phyloP scores from a whole-genome alignment of 2,329 filamentous ascomycete genomes.

The Macrophomina phaseolina region DNA sequence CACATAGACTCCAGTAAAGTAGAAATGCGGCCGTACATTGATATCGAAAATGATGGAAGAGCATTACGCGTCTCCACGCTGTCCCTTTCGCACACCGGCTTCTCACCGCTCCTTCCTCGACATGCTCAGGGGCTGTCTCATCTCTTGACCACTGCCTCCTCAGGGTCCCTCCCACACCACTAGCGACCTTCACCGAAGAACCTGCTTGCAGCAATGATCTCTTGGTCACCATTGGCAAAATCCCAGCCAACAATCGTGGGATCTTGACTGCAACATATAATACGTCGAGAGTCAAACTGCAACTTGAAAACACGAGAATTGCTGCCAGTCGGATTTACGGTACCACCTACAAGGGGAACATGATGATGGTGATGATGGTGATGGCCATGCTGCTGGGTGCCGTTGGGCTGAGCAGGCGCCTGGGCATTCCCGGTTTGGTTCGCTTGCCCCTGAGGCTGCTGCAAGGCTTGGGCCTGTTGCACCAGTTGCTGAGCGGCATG shows the following conservation, averaged over 20 bases:
- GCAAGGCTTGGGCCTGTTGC: slow-evolving; percentile 21
- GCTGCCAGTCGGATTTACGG: slow-evolving; percentile 32
- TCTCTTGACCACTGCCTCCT: no score
- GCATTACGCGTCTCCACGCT: background rate
- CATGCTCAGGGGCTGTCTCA: no score
- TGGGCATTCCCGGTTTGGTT: slow-evolving; percentile 5
- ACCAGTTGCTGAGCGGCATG: slow-evolving; percentile 31
- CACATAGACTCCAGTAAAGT: background rate
- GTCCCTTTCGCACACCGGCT: background rate
- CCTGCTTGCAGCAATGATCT: slow-evolving; percentile 76
- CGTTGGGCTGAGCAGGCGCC: slow-evolving; percentile 24
- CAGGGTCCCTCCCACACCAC: background rate
- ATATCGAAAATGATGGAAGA: slow-evolving; percentile 2
- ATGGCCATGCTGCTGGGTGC: slow-evolving; percentile 34
- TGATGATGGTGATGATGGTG: slow-evolving; percentile 39
- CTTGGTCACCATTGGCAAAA: slow-evolving; percentile 85
- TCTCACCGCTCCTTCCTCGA: background rate
- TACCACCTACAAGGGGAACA: slow-evolving; percentile 28
- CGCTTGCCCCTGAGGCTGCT: slow-evolving; percentile 29
- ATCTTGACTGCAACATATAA: slow-evolving; percentile 94
- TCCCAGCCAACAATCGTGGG: slow-evolving; percentile 96
- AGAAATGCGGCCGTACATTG: background rate
- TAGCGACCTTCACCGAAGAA: slow-evolving; percentile 68
- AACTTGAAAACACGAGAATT: slow-evolving; percentile 86
- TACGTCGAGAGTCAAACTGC: slow-evolving; percentile 91